These are phyloP conservation scores for Diutina mesorugosa DNA, from an alignment of 1,139 yeast species.

Conservation along the genomic window DNA sequence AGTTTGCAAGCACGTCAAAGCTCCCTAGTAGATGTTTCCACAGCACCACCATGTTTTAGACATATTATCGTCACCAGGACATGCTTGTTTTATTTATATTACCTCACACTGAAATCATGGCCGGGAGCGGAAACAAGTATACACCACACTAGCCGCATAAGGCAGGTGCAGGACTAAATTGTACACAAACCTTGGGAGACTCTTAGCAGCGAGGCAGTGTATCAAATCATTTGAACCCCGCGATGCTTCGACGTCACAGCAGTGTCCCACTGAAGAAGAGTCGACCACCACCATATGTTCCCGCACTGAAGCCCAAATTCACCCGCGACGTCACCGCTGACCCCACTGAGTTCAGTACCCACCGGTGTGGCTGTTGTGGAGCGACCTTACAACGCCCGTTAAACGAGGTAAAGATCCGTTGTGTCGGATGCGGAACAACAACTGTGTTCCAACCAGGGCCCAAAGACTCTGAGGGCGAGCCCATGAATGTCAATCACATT, in stretches of 20 bases:
- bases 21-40: too few relatives aligned
- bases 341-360: slow-evolving; percentile 8
- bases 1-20: too few relatives aligned
- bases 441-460: neutral
- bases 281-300: slow-evolving; percentile 3
- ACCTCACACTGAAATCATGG: neutral
- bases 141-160: neutral
- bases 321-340: slow-evolving; percentile 2
- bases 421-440: slow-evolving; percentile 9
- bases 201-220: neutral
- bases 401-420: slow-evolving; percentile 36
- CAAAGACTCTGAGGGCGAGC: neutral
- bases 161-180: neutral
- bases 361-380: slow-evolving; percentile 46
- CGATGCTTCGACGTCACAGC: neutral
- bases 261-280: neutral
- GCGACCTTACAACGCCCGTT: slow-evolving; percentile 43
- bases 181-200: neutral
- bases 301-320: slow-evolving; percentile 6
- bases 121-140: neutral
- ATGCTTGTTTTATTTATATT: too few relatives aligned
- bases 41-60: too few relatives aligned
- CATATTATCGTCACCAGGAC: too few relatives aligned
- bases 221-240: neutral
- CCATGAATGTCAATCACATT: slow-evolving; percentile 10